A percentile compares a stretch with the other conserved stretches of the same genome.
Conservation (phyloP, 139 green algal genomes). For the Spirogloea muscicola region DNA sequence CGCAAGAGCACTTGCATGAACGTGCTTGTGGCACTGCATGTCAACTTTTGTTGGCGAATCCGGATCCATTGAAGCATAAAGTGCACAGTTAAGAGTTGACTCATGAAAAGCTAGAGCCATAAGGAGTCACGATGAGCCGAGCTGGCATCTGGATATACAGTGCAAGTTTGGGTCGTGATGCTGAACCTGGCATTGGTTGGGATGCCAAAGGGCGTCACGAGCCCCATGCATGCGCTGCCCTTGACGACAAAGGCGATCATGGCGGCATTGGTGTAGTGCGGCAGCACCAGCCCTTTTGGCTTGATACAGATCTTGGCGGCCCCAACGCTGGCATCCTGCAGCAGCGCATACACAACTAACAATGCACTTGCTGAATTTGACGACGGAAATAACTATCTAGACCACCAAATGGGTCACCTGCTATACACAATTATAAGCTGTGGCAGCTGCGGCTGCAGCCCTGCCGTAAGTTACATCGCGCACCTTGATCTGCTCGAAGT, state of each 20-base stretch:
- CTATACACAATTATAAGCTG: no score
- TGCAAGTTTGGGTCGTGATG: neutral
- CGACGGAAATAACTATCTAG: no score
- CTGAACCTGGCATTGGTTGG: constrained; percentile 23
- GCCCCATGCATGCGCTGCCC: constrained; percentile 11
- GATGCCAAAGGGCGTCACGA: constrained; percentile 35
- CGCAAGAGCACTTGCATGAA: neutral
- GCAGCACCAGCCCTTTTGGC: constrained; percentile 2
- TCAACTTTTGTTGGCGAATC: no score
- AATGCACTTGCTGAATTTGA: no score
- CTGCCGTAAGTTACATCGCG: no score
- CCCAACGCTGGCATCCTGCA: constrained; percentile 10
- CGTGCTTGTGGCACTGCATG: neutral
- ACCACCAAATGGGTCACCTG: no score
- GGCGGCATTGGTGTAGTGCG: constrained; percentile 20
- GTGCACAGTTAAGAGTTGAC: neutral
- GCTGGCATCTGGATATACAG: no score
- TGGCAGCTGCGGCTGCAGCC: no score
- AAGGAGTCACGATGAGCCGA: no score
- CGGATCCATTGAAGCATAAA: no score
- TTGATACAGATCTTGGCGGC: constrained; percentile 10
- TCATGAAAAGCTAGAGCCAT: no score
- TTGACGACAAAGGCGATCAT: constrained; percentile 33
- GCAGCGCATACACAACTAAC: no score
- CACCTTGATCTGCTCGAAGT: constrained; percentile 34